These are phyloP conservation scores for Tylopilus plumbeoviolaceoides DNA, from an alignment of 768 basidiomycete genomes.

Conservation along the genomic window DNA sequence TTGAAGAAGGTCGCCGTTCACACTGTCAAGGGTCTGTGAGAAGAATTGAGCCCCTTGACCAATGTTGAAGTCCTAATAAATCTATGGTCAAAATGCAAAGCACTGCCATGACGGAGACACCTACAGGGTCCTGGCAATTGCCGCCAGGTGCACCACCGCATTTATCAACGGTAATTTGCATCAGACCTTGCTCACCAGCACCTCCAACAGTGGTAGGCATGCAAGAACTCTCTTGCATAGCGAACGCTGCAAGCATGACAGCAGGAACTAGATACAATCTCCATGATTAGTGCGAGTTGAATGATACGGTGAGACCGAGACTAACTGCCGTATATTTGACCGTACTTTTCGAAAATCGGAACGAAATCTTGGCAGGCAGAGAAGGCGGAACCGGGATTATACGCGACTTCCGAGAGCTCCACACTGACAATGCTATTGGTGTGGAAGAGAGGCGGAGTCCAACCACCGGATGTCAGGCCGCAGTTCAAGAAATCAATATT, in stretches of 20 bases:
- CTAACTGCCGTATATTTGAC: slow-evolving; percentile 36
- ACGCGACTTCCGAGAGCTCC: slow-evolving; percentile 45
- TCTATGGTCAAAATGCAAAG: background rate
- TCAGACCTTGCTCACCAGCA: slow-evolving; percentile 79
- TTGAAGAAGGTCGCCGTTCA: slow-evolving; percentile 46
- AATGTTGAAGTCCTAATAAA: slow-evolving; percentile 65
- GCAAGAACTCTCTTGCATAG: slow-evolving; percentile 85
- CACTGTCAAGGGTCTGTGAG: slow-evolving; percentile 39
- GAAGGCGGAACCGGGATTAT: slow-evolving; percentile 53
- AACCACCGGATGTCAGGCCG: slow-evolving; percentile 58
- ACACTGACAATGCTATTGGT: slow-evolving; percentile 48
- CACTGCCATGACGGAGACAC: slow-evolving; percentile 6
- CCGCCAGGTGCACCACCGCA: slow-evolving; percentile 52
- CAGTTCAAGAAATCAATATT: slow-evolving; percentile 75
- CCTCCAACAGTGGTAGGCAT: slow-evolving; percentile 63
- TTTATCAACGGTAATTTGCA: slow-evolving; percentile 82
- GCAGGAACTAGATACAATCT: slow-evolving; percentile 49
- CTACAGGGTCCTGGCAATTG: slow-evolving; percentile 39
- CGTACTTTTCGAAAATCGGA: slow-evolving; percentile 57
- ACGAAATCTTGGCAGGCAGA: slow-evolving; percentile 50
- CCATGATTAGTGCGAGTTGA: background rate
- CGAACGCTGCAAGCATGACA: slow-evolving; percentile 80
- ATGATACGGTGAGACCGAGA: slow-evolving; percentile 3
- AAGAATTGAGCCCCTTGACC: slow-evolving; percentile 61
- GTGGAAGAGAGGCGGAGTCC: slow-evolving; percentile 65